phyloP scores from a whole-genome alignment of 2,329 filamentous ascomycete genomes.

The Fusarium praegraminearum region DNA sequence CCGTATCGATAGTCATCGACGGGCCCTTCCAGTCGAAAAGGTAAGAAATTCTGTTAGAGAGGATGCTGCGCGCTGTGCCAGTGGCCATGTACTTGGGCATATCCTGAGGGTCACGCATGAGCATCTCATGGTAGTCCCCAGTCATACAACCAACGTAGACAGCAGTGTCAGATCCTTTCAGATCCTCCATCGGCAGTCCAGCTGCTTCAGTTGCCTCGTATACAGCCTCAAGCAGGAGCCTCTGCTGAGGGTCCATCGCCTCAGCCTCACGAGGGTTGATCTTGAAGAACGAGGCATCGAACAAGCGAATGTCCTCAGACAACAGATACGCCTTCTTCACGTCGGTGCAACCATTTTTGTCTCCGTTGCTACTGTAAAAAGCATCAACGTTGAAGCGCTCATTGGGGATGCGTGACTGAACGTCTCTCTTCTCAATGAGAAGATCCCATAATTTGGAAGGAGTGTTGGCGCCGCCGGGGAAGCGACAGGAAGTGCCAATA shows the following conservation, averaged over 20 bases:
- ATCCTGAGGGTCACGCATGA: conserved; percentile 11
- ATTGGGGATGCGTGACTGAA: not conserved
- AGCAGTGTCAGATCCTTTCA: conserved; percentile 5
- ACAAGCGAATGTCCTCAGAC: conserved; percentile 4
- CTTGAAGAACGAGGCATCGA: conserved; percentile 46
- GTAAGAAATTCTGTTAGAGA: conserved; percentile 16
- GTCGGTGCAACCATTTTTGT: conserved; percentile 14
- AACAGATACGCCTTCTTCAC: conserved; percentile 11
- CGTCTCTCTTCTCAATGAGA: conserved; percentile 5
- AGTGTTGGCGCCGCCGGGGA: conserved; percentile 52
- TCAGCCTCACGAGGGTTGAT: conserved; percentile 13
- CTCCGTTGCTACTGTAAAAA: conserved; percentile 6
- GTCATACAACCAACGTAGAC: conserved; percentile 14
- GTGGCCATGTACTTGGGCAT: conserved; percentile 21
- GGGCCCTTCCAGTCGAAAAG: conserved; percentile 19
- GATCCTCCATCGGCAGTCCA: conserved; percentile 4
- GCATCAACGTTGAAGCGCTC: conserved; percentile 11
- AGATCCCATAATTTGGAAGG: conserved; percentile 23
- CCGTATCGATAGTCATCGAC: conserved; percentile 21
- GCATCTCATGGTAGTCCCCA: conserved; percentile 9
- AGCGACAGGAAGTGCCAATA: conserved; percentile 55
- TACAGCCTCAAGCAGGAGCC: conserved; percentile 8
- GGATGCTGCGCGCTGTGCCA: conserved; percentile 3
- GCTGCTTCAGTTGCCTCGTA: conserved; percentile 1
- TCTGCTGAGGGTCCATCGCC: conserved; percentile 14